These are phyloP conservation scores for Sarcodon aspratus DNA, from an alignment of 768 basidiomycete species.

Conservation along the genomic window DNA sequence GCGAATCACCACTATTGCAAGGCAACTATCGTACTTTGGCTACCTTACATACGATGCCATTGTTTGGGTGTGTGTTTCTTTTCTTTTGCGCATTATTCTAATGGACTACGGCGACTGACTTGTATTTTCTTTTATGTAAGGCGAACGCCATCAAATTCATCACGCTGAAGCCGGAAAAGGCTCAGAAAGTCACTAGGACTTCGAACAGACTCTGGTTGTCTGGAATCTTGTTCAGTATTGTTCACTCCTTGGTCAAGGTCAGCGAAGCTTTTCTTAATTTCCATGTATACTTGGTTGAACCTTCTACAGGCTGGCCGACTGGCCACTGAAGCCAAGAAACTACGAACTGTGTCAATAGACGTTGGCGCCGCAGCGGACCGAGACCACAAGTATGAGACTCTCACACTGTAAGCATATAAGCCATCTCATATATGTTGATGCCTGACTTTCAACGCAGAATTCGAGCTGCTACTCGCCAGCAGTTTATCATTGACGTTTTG, in stretches of 20 bases:
- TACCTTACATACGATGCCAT: conserved; percentile 78
- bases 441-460: conserved; percentile 27
- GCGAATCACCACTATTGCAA: conserved; percentile 65
- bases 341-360: conserved; percentile 18
- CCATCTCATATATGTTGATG: background rate
- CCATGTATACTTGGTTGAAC: background rate
- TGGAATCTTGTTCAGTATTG: conserved; percentile 74
- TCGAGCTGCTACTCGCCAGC: conserved; percentile 55
- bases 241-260: conserved; percentile 62
- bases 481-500: conserved; percentile 74
- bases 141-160: conserved; percentile 60
- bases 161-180: conserved; percentile 45
- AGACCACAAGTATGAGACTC: conserved; percentile 47
- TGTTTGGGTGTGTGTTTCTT: conserved; percentile 57
- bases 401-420: conserved; percentile 32
- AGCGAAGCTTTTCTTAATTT: conserved; percentile 1
- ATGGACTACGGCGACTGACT: background rate
- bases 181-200: conserved; percentile 45
- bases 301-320: conserved; percentile 43
- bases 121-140: conserved; percentile 23
- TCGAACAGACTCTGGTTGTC: conserved; percentile 84
- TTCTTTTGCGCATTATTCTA: background rate
- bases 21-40: conserved; percentile 83
- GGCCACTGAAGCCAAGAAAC: conserved; percentile 43
- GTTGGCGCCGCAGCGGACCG: conserved; percentile 38